Base-by-base conservation (phyloP, 352 stramenopile species). In the Phytopythium ostracodes region DNA sequence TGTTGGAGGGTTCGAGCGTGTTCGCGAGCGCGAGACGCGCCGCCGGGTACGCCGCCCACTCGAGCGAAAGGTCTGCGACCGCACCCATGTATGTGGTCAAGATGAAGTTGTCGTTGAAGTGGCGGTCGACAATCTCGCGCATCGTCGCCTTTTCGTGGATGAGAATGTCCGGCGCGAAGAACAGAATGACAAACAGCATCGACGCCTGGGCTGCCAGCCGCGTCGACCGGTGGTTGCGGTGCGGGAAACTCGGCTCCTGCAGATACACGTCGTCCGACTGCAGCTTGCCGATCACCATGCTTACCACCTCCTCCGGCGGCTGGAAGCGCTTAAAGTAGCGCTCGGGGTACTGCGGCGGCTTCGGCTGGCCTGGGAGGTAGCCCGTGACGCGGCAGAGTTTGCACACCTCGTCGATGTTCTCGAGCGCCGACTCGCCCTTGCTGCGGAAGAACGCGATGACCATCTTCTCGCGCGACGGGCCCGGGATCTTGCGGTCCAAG, bases 51-150 rank as follows among this genome's bases (percentile, higher is more conserved):
- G 81, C 72, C 2, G 76, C 84, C 96, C 96, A 98, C 62, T 98
- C 95, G 36, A 97, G 57, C 56, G 81, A 94, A 14, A 98, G 68
- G 70, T 98, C 94, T 0, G 95, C 91, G 22, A 97, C 87, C 17
- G 94, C 79, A 27, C 96, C 96, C 92, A 98, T 98, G 71, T 98
- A 98, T n/a, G 86, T 97, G 40, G 91, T 87, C 52, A 98, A 72
- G 56, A 98, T 96, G 64, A 97, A 98, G 78, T 98, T 98, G 74
- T 98, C 96, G 65, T 96, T 96, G 66, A 98, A 98, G 67, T 97
- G 93, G 25, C 91, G 91, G 73, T 98, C 95, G 6, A 98, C 94
- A 59, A 98, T 96, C 72, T 98, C 92, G 46, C 95, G 88, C 88
- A 98, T 96, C 56, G 76, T 97, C 46, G 86, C 78, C 51, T 93